Evolutionary conservation across 1,139 yeast species (phyloP).

Genomic region (Candida frijolesensis): DNA sequence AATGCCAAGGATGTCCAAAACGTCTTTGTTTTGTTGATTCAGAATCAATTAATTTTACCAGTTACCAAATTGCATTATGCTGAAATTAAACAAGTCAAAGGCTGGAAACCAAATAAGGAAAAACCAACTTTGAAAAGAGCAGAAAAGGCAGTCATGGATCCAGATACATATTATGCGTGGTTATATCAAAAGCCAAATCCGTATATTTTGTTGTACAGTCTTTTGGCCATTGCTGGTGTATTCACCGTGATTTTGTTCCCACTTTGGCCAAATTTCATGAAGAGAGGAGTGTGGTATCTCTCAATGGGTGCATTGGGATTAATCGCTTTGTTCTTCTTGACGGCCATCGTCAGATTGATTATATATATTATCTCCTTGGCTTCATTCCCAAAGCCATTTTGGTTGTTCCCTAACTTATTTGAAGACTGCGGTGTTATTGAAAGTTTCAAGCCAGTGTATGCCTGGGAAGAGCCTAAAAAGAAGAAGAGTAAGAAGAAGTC

Average conservation of each 20-base stretch:
- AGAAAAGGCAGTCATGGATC: slow-evolving; percentile 68
- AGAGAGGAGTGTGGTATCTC: slow-evolving; percentile 87
- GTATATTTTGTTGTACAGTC: slow-evolving; percentile 62
- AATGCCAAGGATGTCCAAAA: slow-evolving; percentile 60
- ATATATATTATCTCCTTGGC: slow-evolving; percentile 66
- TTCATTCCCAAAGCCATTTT: slow-evolving; percentile 69
- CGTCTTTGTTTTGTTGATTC: slow-evolving; percentile 68
- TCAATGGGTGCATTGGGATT: slow-evolving; percentile 78
- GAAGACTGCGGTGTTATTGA: slow-evolving; percentile 95
- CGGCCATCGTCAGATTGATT: slow-evolving; percentile 79
- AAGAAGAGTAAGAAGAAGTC: slow-evolving; percentile 22
- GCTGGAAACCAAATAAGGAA: slow-evolving; percentile 67
- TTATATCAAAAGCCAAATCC: slow-evolving; percentile 77
- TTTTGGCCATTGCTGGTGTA: slow-evolving; percentile 64
- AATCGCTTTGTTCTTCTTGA: slow-evolving; percentile 70
- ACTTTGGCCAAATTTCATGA: slow-evolving; percentile 91
- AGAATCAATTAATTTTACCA: slow-evolving; percentile 75
- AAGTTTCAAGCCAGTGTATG: slow-evolving; percentile 86
- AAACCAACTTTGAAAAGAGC: slow-evolving; percentile 71
- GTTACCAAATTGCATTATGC: slow-evolving; percentile 69
- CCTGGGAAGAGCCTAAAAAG: slow-evolving; percentile 68
- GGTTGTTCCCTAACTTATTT: slow-evolving; percentile 95
- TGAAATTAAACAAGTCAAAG: slow-evolving; percentile 66
- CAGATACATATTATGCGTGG: slow-evolving; percentile 90
- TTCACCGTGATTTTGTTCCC: slow-evolving; percentile 88